These are phyloP conservation scores for Selaginella tamariscina DNA, from an alignment of 75 land plant species.

Conservation along the genomic window DNA sequence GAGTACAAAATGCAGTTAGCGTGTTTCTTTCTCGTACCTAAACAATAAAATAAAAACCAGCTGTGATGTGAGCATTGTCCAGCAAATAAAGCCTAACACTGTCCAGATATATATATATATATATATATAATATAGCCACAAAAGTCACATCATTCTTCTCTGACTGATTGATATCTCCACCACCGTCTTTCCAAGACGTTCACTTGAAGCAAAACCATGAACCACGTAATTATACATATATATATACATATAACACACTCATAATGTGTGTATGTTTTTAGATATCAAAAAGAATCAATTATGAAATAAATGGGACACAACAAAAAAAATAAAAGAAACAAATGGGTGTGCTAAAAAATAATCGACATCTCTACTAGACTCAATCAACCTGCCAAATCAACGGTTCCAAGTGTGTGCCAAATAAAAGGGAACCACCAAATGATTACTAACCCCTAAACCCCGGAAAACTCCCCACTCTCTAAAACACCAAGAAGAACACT, in stretches of 20 bases:
- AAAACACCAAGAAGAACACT: background rate
- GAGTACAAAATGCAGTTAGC: too few relatives aligned
- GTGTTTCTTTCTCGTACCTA: background rate
- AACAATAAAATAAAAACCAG: background rate
- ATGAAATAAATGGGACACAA: background rate
- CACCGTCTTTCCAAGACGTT: too few relatives aligned
- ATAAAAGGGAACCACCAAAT: too few relatives aligned
- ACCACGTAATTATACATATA: background rate
- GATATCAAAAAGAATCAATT: background rate
- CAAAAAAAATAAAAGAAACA: background rate
- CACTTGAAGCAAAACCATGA: background rate
- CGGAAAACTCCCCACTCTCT: background rate
- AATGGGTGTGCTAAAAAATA: too few relatives aligned
- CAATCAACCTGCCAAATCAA: too few relatives aligned
- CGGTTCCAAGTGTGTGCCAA: too few relatives aligned
- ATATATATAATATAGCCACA: background rate
- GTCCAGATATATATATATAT: background rate
- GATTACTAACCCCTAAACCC: background rate
- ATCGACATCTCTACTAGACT: too few relatives aligned
- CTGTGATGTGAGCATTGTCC: background rate
- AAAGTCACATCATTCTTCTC: background rate
- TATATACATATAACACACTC: background rate
- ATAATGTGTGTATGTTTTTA: background rate
- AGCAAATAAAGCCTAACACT: background rate
- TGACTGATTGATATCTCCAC: background rate